phyloP scores from a whole-genome alignment of 2,329 filamentous ascomycete genomes.

The Claviceps sp. region DNA sequence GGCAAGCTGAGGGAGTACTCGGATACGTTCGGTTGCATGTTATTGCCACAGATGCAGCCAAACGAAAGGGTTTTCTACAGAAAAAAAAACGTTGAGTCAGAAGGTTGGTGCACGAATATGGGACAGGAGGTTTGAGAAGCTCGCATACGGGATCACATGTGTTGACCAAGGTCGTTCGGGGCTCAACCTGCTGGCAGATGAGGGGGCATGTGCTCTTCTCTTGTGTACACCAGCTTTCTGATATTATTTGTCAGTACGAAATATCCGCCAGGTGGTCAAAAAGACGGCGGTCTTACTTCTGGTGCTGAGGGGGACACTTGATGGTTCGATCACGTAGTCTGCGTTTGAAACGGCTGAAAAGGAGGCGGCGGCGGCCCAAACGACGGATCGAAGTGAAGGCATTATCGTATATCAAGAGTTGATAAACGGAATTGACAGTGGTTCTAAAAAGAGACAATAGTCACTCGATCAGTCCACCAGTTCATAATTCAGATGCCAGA shows the following conservation, averaged over 20 bases:
- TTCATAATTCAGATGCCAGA: too few species aligned
- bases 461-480: too few species aligned
- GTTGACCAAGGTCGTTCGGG: slow-evolving; percentile 43
- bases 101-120: neutral
- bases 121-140: neutral
- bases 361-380: slow-evolving; percentile 37
- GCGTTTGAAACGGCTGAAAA: slow-evolving; percentile 39
- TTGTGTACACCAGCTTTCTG: slow-evolving; percentile 51
- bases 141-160: slow-evolving; percentile 49
- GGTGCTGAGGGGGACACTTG: slow-evolving; percentile 36
- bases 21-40: slow-evolving; percentile 54
- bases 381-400: slow-evolving; percentile 39
- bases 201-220: slow-evolving; percentile 53
- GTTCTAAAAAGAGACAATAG: too few species aligned
- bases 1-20: slow-evolving; percentile 69
- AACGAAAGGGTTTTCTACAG: slow-evolving; percentile 50
- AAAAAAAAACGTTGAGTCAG: neutral
- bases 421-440: too few species aligned
- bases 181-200: slow-evolving; percentile 52
- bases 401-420: slow-evolving; percentile 23
- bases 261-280: neutral
- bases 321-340: slow-evolving; percentile 49
- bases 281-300: slow-evolving; percentile 31
- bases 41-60: slow-evolving; percentile 57
- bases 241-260: neutral